These are phyloP conservation scores for Sporothrix schenckii DNA, from an alignment of 2,329 filamentous ascomycete species.

Conservation along the genomic window DNA sequence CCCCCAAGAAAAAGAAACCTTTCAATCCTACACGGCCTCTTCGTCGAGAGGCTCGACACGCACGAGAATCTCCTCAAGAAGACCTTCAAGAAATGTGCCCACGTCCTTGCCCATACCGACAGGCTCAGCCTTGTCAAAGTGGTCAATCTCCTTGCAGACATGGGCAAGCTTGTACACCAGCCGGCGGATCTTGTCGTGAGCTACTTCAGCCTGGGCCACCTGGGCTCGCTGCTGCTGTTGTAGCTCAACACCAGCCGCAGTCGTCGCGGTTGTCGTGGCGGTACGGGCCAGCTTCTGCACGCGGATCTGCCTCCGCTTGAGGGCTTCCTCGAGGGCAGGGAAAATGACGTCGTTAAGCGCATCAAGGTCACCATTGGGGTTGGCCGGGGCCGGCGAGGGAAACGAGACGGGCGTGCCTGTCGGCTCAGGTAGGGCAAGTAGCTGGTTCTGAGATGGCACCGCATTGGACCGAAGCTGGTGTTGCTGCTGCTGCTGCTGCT, in stretches of 20 bases:
- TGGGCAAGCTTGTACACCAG: conserved; percentile 81
- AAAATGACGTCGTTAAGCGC: conserved; percentile 90
- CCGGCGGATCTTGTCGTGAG: conserved; percentile 80
- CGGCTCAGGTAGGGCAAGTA: neutral
- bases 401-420: conserved; percentile 49
- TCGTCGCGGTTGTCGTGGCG: neutral
- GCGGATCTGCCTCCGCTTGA: conserved; percentile 73
- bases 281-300: conserved; percentile 55
- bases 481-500: neutral
- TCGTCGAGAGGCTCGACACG: conserved; percentile 86
- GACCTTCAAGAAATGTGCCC: conserved; percentile 83
- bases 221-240: conserved; percentile 53
- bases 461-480: conserved; percentile 2
- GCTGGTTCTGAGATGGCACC: neutral
- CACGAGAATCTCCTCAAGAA: conserved; percentile 91
- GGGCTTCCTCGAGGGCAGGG: conserved; percentile 86
- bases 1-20: neutral
- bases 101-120: conserved; percentile 95
- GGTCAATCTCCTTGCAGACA: conserved; percentile 87
- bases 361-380: conserved; percentile 72
- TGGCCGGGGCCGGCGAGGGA: conserved; percentile 59
- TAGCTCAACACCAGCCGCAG: conserved; percentile 33
- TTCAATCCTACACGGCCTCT: conserved; percentile 42
- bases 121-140: conserved; percentile 80
- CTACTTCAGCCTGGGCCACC: conserved; percentile 65